A percentile compares a stretch with the other conserved stretches of the same genome.
Evolutionary conservation across 371 early-diverging fungal genomes (phyloP).

Genomic region (Mucor indicus): DNA sequence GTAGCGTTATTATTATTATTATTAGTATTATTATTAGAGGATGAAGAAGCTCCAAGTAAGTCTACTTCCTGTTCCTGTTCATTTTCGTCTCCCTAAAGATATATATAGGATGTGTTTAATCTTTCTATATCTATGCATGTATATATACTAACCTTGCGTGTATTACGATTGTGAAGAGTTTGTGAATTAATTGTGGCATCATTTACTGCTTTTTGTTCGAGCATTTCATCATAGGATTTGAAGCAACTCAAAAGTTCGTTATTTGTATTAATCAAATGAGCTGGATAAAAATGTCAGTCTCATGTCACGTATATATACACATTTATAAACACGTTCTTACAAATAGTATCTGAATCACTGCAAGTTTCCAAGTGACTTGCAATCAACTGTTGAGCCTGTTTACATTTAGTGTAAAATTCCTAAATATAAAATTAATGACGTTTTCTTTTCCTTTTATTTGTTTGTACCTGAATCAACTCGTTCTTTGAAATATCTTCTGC

Average conservation of each 20-base stretch:
- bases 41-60: no score
- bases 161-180: slow-evolving; percentile 28
- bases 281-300: slow-evolving; percentile 24
- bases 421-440: not conserved
- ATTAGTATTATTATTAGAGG: no score
- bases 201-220: slow-evolving; percentile 38
- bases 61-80: no score
- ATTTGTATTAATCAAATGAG: slow-evolving; percentile 40
- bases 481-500: slow-evolving; percentile 47
- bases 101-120: not conserved
- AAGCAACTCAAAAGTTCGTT: slow-evolving; percentile 40
- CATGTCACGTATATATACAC: no score
- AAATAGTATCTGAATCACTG: slow-evolving; percentile 38
- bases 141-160: slow-evolving; percentile 16
- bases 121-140: not conserved
- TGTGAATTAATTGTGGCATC: slow-evolving; percentile 39
- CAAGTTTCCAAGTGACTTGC: slow-evolving; percentile 32
- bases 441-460: not conserved
- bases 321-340: no score
- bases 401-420: slow-evolving; percentile 47
- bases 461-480: slow-evolving; percentile 36
- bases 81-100: no score
- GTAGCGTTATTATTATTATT: no score
- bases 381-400: slow-evolving; percentile 31
- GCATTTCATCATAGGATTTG: slow-evolving; percentile 51